Evolutionary conservation across 345 rosid genomes (phyloP), one percentile per base, ranked within the genome.

Genomic region (Hypericum androsaemum): DNA sequence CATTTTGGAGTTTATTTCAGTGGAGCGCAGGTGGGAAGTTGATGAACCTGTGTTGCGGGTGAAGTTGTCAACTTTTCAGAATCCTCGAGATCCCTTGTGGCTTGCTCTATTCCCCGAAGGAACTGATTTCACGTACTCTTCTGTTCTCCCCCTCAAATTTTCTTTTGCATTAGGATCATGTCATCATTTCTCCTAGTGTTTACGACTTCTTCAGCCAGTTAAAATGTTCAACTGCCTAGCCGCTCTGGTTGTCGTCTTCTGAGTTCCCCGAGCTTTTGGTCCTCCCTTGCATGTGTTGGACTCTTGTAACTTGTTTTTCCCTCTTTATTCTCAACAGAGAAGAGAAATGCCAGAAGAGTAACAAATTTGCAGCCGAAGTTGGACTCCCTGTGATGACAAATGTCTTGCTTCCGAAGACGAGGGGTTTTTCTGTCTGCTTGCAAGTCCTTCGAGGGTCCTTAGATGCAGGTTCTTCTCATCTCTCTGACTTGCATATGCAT

Each of bases 71-170:
- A 76, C 79, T 58, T 79, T 87, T 65, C 69, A 73, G 54, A 71
- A 79, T 68, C 83, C 80, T 69, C 77, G 5, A 42, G 96, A 83
- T 57, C 83, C 87, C 15, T 74, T 87, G 38, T 87, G 96, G 96
- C 96, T 87, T 49, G 83, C 85, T 57, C 78, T 87, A 15, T 87
- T 87, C 73, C 96, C 96, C 0, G 89, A 87, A 73, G 96, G 96
- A 71, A 87, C 96, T 36, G 89, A 87, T 72, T 87, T 76, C 66
- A 79, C 87, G 94, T 87, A 77, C 44, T 56, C 59, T 37, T 59
- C 58, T 44, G 45, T 64, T 60, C 63, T 50, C 53, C 60, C 39
- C 36, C 22, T 50, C 52, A 9, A 39, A 6, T 59, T 59, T 45
- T 51, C 59, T n/a, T 22, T 14, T 35, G 52, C 57, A 10, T 54